Evolutionary conservation across 2,329 filamentous ascomycete species (phyloP), one percentile per base, ranked within the genome.

Genomic region (Sporothrix sp.): DNA sequence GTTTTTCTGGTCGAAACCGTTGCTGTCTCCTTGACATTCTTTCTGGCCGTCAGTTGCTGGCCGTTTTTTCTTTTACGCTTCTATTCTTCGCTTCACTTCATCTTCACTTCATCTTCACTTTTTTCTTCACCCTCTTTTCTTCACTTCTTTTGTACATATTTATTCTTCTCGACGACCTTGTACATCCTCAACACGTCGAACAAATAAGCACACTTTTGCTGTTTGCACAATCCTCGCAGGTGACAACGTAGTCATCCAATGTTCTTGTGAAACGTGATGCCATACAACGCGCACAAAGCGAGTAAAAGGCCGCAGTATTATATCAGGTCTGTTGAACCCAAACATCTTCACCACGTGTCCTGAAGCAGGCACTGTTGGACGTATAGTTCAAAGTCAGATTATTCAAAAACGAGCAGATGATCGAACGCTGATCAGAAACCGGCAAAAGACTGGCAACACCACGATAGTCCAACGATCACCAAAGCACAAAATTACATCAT

Each of bases 121-220:
- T 16, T 6, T 3, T 14, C 16, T 38, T 11, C 25, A 35, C 18
- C n/a, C n/a, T 35, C 13, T 18, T 21, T 30, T 3, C 25, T 46
- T 50, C 20, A 30, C 28, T 47, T 46, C 30, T 43, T 13, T 4
- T 52, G 36, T 49, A 47, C 32, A 48, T 52, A 47, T 36, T 40
- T 48, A 42, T 21, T 43, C 3, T 43, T 37, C 33, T 38, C 40
- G 21, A 33, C 28, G 30, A 40, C 14, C 36, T 18, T 39, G 46
- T 48, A 48, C n/a, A 48, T 40, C 14, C 18, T 18, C 21, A 38
- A 21, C 33, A 45, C 33, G 43, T 45, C 43, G 30, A 35, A 45
- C 42, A 45, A 45, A 45, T 45, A 35, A 36, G 28, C 33, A 28
- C 16, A 35, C 30, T 25, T 27, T 35, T 45, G 20, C 43, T 35